Evolutionary conservation across 495 filamentous ascomycete genomes (phyloP).

Genomic region (Rusavskia elegans): DNA sequence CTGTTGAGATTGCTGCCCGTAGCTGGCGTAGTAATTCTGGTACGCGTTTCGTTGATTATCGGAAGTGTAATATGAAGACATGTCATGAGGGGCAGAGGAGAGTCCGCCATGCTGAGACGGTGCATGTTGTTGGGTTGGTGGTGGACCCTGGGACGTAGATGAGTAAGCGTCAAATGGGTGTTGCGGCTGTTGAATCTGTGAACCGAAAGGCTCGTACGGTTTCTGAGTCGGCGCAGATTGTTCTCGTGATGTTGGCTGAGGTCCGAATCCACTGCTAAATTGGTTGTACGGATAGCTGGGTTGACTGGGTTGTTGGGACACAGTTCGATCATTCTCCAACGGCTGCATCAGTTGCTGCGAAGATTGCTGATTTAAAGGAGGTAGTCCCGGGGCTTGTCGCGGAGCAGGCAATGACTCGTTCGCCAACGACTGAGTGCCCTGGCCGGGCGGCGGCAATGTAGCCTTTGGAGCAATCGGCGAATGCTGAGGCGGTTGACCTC

Average conservation of each 20-base stretch:
- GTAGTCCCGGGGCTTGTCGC: conserved; percentile 52
- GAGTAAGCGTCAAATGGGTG: conserved; percentile 43
- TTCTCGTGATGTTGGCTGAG: conserved; percentile 37
- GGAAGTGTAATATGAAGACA: conserved; percentile 74
- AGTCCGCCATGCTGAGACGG: conserved; percentile 41
- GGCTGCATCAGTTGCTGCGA: conserved; percentile 12
- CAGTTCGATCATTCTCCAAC: conserved; percentile 23
- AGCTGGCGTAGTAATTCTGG: conserved; percentile 65
- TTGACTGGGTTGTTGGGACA: conserved; percentile 32
- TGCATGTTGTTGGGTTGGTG: conserved; percentile 17
- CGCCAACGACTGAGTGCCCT: conserved; percentile 15
- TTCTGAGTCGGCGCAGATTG: conserved; percentile 51
- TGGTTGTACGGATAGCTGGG: conserved; percentile 32
- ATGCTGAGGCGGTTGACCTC: conserved; percentile 84
- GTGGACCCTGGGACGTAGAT: conserved; percentile 23
- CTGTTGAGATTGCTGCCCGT: conserved; percentile 46
- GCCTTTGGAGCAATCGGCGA: conserved; percentile 87
- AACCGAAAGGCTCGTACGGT: conserved; percentile 73
- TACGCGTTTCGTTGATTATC: conserved; percentile 66
- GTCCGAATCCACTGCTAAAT: conserved; percentile 55
- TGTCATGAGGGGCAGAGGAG: conserved; percentile 65
- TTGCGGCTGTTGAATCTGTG: conserved; percentile 57
- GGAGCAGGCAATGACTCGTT: conserved; percentile 45
- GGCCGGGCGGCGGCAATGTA: conserved; percentile 63
- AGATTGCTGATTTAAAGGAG: conserved; percentile 45